Evolutionary conservation across 176 grass and related monocot species (phyloP), one percentile per base, ranked within the genome.

Genomic region (Chloris gayana): DNA sequence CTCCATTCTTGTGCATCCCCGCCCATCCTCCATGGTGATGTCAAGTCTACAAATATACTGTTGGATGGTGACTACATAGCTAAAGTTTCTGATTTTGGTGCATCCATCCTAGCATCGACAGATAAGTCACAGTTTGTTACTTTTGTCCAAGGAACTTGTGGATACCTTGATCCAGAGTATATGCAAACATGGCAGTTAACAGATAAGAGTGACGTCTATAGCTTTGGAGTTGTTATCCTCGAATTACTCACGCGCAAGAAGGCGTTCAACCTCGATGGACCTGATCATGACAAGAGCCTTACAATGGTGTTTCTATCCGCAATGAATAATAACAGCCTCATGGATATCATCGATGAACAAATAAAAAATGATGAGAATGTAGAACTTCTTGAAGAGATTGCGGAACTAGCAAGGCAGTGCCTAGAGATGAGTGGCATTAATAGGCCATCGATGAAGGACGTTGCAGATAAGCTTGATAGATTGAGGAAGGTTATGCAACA

Each of bases 121-220:
- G 54, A 57, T 57, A 57, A 24, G 54, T 57, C 54, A 24, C 22
- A 57, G 22, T 57, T 57, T n/a, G 54, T 57, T 0, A 57, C 54
- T 3, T 24, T 24, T 4, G 22, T 57, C 7, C 54, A 57, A 24
- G 54, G 54, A 11, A 57, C 54, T 4, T 57, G 54, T 24, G 54
- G 54, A 24, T 57, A 57, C 22, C 54, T 57, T 7, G 54, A 57
- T 8, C 54, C 54, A 13, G 88, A 90, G 54, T 87, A 83, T 41
- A 73, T 91, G 68, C 80, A 83, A 11, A 72, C 84, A 1, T 77
- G 84, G 39, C 38, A 74, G 19, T 27, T 91, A 1, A 91, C 80
- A 9, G 73, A 74, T 8, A 84, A 80, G 81, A 91, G 88, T 19
- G 88, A 91, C 21, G 88, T 84, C 2, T 91, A 91, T 29, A 91